Conservation (phyloP, 73 alveolate species). For the Tetrahymena elliotti region DNA sequence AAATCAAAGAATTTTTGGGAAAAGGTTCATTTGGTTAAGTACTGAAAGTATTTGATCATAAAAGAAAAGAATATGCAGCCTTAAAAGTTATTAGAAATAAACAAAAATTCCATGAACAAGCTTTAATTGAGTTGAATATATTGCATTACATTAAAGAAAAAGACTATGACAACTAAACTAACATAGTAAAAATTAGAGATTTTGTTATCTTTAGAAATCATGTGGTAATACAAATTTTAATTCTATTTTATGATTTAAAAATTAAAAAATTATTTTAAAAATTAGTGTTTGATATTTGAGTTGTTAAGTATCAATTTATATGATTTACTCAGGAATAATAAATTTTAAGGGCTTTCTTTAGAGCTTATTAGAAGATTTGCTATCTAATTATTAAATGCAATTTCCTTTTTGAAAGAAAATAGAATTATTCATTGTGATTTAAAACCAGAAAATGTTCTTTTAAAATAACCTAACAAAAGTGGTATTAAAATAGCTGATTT, state of each 20-base stretch:
- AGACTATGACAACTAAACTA: constrained; percentile 41
- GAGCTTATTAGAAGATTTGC: constrained; percentile 59
- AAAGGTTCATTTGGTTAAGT: constrained; percentile 96
- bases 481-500: constrained; percentile 73
- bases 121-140: constrained; percentile 79
- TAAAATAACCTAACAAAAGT: constrained; percentile 50
- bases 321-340: constrained; percentile 57
- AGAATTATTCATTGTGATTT: constrained; percentile 78
- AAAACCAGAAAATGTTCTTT: constrained; percentile 75
- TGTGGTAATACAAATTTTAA: neutral
- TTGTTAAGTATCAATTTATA: constrained; percentile 63
- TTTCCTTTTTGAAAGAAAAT: constrained; percentile 37
- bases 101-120: constrained; percentile 82
- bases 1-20: constrained; percentile 77
- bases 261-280: neutral
- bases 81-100: constrained; percentile 82
- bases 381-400: constrained; percentile 55
- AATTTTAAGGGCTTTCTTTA: constrained; percentile 59
- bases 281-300: constrained; percentile 62
- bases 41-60: constrained; percentile 82
- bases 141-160: constrained; percentile 48
- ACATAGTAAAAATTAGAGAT: constrained; percentile 46
- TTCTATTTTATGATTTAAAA: neutral
- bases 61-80: constrained; percentile 73
- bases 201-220: constrained; percentile 50